Percentiles rank a stretch among this genome's conserved stretches.
Conservation (phyloP, 805 yeast genomes). For the Yarrowia sp. region DNA sequence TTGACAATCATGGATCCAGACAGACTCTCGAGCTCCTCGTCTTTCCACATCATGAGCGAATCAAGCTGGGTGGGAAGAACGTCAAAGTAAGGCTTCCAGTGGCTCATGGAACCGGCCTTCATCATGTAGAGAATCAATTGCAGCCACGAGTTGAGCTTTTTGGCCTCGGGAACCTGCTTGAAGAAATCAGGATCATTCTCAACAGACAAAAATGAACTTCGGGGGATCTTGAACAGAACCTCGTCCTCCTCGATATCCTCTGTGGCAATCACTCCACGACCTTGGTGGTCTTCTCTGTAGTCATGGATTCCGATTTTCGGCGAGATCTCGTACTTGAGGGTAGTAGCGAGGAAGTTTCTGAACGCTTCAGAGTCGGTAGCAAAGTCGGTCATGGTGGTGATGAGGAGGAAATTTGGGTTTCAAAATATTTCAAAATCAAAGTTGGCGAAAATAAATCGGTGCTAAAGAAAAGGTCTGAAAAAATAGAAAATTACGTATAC, state of each 20-base stretch:
- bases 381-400: slow-evolving; percentile 29
- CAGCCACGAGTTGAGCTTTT: slow-evolving; percentile 60
- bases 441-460: no score
- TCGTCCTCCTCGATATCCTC: slow-evolving; percentile 63
- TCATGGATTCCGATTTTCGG: slow-evolving; percentile 62
- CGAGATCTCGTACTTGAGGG: slow-evolving; percentile 43
- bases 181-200: slow-evolving; percentile 48
- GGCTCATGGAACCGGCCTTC: slow-evolving; percentile 56
- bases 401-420: no score
- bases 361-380: slow-evolving; percentile 44
- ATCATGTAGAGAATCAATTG: slow-evolving; percentile 65
- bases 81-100: slow-evolving; percentile 69
- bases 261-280: slow-evolving; percentile 71
- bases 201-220: slow-evolving; percentile 55
- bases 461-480: no score
- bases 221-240: slow-evolving; percentile 66
- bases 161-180: slow-evolving; percentile 33
- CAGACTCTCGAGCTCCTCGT: slow-evolving; percentile 54
- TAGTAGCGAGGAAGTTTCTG: slow-evolving; percentile 41
- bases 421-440: not conserved
- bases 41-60: slow-evolving; percentile 78
- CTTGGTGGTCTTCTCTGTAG: slow-evolving; percentile 57
- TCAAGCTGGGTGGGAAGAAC: slow-evolving; percentile 64
- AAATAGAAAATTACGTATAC: no score
- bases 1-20: slow-evolving; percentile 68